Percentiles rank a stretch among this genome's conserved stretches.
phyloP scores from a whole-genome alignment of 2,329 filamentous ascomycete species.

The Chrysoporthe austroafricana region DNA sequence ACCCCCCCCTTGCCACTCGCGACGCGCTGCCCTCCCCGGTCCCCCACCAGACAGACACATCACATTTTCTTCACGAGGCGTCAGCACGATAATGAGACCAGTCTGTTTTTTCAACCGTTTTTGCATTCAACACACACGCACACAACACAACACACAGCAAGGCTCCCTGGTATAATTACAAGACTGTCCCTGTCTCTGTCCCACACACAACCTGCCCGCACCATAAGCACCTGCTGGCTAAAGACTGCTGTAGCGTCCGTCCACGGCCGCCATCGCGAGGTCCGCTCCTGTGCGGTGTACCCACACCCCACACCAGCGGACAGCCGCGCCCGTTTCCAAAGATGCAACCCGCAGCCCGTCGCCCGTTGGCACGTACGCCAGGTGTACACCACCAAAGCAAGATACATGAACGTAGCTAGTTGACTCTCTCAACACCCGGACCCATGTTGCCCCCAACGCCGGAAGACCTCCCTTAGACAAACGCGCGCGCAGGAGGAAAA shows the following conservation, averaged over 20 bases:
- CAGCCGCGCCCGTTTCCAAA: constrained; percentile 5
- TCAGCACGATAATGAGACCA: no score
- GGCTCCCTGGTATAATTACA: constrained; percentile 42
- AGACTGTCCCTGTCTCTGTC: constrained; percentile 19
- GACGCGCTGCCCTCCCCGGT: no score
- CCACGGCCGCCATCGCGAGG: background rate
- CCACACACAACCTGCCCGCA: constrained; percentile 10
- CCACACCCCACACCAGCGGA: background rate
- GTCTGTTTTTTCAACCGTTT: background rate
- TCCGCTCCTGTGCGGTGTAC: background rate
- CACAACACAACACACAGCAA: no score
- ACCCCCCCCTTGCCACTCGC: no score
- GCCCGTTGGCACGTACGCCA: constrained; percentile 18
- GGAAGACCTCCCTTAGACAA: constrained; percentile 34
- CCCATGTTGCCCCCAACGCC: constrained; percentile 40
- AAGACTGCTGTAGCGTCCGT: constrained; percentile 12
- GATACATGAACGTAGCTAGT: constrained; percentile 29
- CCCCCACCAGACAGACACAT: no score
- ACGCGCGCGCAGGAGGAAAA: constrained; percentile 39
- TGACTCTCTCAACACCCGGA: constrained; percentile 34
- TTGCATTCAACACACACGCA: constrained; percentile 13
- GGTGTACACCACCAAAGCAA: constrained; percentile 22
- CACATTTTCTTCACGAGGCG: no score
- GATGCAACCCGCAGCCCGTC: constrained; percentile 33
- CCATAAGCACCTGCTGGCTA: constrained; percentile 17